Base-by-base conservation (phyloP, 176 grass and related monocot genomes). In the Avena atlantica region DNA sequence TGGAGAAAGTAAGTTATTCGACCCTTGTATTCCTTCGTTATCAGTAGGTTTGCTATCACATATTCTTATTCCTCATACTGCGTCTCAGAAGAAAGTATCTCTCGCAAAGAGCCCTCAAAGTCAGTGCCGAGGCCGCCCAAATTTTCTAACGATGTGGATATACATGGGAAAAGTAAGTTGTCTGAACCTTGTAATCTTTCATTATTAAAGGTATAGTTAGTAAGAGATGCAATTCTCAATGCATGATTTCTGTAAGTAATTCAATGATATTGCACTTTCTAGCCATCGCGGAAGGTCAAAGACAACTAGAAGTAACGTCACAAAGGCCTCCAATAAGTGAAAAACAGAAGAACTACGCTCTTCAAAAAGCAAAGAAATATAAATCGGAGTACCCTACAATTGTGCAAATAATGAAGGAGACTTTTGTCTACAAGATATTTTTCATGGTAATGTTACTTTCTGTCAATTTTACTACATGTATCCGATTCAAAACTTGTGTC, bases 341-440 rank as follows among this genome's bases (percentile, higher is more conserved):
- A 89, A 78, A 88, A 71, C 93, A 95, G 87, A 88, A 87, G 76
- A 68, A 81, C 70, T 60, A 42, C 25, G 78, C 87, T 84, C 83
- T 96, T 87, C 24, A 85, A 76, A 90, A 16, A 66, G 90, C 92
- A 53, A 93, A 78, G 51, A 49, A 56, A 16, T 96, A 93, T 80
- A 84, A 68, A 84, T 96, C 92, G 56, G 86, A 90, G 31, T 61
- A 94, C 67, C 92, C 94, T 81, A 90, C 57, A 60, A 24, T 81
- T 3, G 11, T 80, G 74, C 70, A 89, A 74, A 83, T 79, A 85
- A 99, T 94, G 91, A 87, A 79, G 81, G 94, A 80, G 8, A 93
- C 87, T 53, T 87, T 89, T 91, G 92, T 93, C 60, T 96, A 99
- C 84, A 61, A 48, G 19, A 81, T 83, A 71, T 93, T 94, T 94